Conservation (phyloP, 352 stramenopile genomes). For the Pythium phragmitis region DNA sequence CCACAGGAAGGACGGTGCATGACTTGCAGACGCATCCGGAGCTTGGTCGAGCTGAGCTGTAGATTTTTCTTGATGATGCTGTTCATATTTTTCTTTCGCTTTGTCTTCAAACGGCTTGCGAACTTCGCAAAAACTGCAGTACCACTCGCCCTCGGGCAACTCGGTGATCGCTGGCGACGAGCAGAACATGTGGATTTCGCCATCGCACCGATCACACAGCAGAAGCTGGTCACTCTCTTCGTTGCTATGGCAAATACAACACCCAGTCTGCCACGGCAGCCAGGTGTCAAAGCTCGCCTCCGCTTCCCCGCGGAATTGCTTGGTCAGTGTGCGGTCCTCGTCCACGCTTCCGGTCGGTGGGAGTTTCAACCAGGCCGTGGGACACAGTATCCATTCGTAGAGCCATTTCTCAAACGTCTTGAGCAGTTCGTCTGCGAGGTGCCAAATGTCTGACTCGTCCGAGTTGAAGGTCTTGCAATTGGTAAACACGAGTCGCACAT, state of each 20-base stretch:
- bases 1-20: slow-evolving; percentile 54
- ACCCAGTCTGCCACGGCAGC: slow-evolving; percentile 77
- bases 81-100: slow-evolving; percentile 12
- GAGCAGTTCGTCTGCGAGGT: slow-evolving; percentile 63
- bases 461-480: slow-evolving; percentile 89
- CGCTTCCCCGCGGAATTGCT: slow-evolving; percentile 61
- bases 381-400: slow-evolving; percentile 83
- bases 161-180: slow-evolving; percentile 66
- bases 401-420: slow-evolving; percentile 86
- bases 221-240: slow-evolving; percentile 76
- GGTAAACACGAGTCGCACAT: slow-evolving; percentile 82
- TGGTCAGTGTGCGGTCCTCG: slow-evolving; percentile 45
- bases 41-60: not conserved
- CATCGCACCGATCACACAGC: slow-evolving; percentile 85
- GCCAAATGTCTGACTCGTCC: slow-evolving; percentile 79
- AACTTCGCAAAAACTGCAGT: slow-evolving; percentile 67
- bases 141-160: slow-evolving; percentile 81
- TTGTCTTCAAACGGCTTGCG: slow-evolving; percentile 43
- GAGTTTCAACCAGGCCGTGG: slow-evolving; percentile 80
- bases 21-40: not conserved
- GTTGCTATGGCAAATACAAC: slow-evolving; percentile 73
- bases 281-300: slow-evolving; percentile 73
- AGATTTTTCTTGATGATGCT: not conserved
- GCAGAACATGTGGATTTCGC: slow-evolving; percentile 87
- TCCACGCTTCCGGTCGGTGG: slow-evolving; percentile 42